Conservation (phyloP, 495 filamentous ascomycete genomes). For the Penicillium cataractarum region DNA sequence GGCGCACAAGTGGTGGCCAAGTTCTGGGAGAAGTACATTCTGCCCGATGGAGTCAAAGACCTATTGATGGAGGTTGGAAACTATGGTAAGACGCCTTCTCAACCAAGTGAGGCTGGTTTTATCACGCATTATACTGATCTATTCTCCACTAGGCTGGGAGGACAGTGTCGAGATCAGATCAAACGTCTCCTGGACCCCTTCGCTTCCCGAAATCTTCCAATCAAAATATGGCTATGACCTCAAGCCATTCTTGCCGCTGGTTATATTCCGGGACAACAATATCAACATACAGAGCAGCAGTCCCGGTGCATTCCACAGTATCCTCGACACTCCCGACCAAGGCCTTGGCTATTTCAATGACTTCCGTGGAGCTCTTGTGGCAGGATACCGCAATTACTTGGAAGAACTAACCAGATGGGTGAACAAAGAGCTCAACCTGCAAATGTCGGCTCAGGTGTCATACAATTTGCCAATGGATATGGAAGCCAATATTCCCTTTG, state of each 20-base stretch:
- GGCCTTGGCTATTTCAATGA: constrained; percentile 36
- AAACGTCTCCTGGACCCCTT: constrained; percentile 48
- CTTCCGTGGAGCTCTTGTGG: constrained; percentile 35
- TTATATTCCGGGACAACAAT: constrained; percentile 34
- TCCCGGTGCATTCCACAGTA: constrained; percentile 27
- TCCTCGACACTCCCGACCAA: constrained; percentile 29
- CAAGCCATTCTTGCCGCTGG: constrained; percentile 26
- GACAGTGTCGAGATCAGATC: constrained; percentile 51
- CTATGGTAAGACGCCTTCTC: constrained; percentile 38
- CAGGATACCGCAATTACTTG: constrained; percentile 42
- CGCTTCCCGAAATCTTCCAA: constrained; percentile 44
- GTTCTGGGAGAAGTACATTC: constrained; percentile 51
- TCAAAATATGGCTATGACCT: constrained; percentile 37
- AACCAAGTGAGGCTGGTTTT: background rate
- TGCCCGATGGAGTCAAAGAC: constrained; percentile 34
- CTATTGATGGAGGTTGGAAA: constrained; percentile 42
- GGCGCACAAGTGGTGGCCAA: constrained; percentile 47
- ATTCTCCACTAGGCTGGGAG: constrained; percentile 47
- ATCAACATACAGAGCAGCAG: constrained; percentile 21
- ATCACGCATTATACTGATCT: background rate
- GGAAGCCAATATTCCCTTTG: constrained; percentile 41
- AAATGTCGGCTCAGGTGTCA: constrained; percentile 49
- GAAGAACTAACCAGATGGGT: constrained; percentile 37
- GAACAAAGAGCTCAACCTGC: constrained; percentile 29
- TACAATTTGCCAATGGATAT: constrained; percentile 56